A percentile compares a stretch with the other conserved stretches of the same genome.
Evolutionary conservation across 495 filamentous ascomycete species (phyloP).

Genomic region (Articulospora tetracladia): DNA sequence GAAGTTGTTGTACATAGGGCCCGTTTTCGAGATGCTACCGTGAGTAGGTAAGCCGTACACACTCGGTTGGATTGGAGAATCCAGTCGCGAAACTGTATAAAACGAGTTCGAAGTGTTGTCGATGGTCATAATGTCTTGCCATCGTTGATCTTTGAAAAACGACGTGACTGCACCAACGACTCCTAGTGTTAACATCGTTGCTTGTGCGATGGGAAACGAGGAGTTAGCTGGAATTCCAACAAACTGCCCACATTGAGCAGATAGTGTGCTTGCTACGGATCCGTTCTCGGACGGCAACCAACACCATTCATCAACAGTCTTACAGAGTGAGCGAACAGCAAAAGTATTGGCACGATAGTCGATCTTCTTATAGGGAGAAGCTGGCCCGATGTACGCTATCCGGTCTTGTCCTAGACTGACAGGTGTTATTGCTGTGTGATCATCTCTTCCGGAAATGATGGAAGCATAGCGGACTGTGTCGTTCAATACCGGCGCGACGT

Average conservation of each 20-base stretch:
- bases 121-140: slow-evolving; percentile 2
- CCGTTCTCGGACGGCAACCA: neutral
- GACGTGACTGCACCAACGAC: neutral
- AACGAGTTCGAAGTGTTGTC: neutral
- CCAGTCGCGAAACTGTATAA: neutral
- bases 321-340: neutral
- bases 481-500: neutral
- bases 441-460: neutral
- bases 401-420: neutral
- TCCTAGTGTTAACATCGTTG: neutral
- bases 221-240: slow-evolving; percentile 1
- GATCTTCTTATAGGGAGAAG: neutral
- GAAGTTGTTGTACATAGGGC: neutral
- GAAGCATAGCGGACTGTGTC: neutral
- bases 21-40: neutral
- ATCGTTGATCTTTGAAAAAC: neutral
- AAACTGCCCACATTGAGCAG: neutral
- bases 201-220: neutral
- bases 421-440: neutral
- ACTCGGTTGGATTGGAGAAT: neutral
- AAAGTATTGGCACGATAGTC: slow-evolving; percentile 2
- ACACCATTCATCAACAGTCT: slow-evolving; percentile 1
- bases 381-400: neutral
- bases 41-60: neutral
- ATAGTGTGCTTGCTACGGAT: neutral